A percentile compares a stretch with the other conserved stretches of the same genome.
These are phyloP conservation scores for Psilocybe tampanensis DNA, from an alignment of 768 basidiomycete species.

Conservation along the genomic window DNA sequence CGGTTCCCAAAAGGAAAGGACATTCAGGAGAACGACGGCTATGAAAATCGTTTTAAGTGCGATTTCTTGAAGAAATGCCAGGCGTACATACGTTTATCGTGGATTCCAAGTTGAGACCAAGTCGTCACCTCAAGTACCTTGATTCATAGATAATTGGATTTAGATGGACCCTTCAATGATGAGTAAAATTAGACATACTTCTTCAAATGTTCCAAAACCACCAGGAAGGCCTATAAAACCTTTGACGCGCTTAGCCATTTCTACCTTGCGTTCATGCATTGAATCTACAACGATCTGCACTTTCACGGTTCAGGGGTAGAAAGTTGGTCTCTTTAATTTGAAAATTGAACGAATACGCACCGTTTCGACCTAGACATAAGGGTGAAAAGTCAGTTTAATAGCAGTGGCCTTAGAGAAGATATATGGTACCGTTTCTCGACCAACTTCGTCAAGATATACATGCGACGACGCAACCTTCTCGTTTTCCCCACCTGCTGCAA, in stretches of 20 bases:
- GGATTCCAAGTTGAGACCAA: constrained; percentile 92
- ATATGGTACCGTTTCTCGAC: constrained; percentile 27
- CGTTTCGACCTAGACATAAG: constrained; percentile 28
- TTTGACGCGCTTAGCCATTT: constrained; percentile 81
- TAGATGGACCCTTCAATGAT: not conserved
- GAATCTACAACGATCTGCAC: constrained; percentile 69
- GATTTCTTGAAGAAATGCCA: not conserved
- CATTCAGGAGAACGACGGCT: constrained; percentile 90
- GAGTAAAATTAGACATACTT: constrained; percentile 45
- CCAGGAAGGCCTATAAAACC: constrained; percentile 92
- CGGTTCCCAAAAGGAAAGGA: constrained; percentile 80
- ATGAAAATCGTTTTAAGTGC: not conserved
- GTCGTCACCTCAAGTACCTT: constrained; percentile 91
- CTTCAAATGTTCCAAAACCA: constrained; percentile 95
- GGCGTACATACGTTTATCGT: constrained; percentile 68
- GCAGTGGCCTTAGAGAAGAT: not conserved
- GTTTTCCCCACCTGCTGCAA: constrained; percentile 62
- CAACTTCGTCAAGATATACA: constrained; percentile 23
- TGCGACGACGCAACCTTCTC: constrained; percentile 39
- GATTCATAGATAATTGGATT: constrained; percentile 2
- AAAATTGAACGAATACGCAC: constrained; percentile 17
- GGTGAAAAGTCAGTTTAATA: not conserved
- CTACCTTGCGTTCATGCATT: constrained; percentile 89
- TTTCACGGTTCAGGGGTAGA: not conserved
- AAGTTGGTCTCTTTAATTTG: not conserved